Base-by-base conservation (phyloP, 1,284 basidiomycete genomes). In the Moniliophthora roreri region DNA sequence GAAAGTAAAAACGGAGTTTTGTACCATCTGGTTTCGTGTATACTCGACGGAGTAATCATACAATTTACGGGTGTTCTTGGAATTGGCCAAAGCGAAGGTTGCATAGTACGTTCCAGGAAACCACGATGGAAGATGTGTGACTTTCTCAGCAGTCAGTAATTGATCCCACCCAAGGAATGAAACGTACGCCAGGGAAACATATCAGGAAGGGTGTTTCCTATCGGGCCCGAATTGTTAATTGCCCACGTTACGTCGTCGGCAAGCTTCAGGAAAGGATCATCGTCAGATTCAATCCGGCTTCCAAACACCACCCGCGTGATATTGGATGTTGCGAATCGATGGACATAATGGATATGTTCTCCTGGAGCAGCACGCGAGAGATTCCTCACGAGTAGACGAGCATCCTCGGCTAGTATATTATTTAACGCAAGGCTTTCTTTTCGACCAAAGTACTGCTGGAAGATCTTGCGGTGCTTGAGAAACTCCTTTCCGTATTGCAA, bases 291-390 rank as follows among this genome's bases (percentile, higher is more conserved):
- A 13, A 65, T 48, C 32, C 58, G 56, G 24, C 65, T 54, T 20
- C 65, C 65, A 42, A 56, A 66, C 20, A 54, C 56, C 7, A 65
- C 45, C 42, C 50, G 50, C 26, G 64, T 59, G 20, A 63, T 58
- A 16, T 65, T 56, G 9, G 63, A 53, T 4, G 58, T 56, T 5
- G 63, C 50, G 48, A 57, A 63, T 45, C 39, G 39, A 40, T 40
- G 39, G 10, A 18, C 39, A 40, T 18, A 40, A 21, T 40, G 9
- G 11, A 40, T 9, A 40, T 40, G 16, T 11, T 16, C 16, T 40
- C 39, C 39, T 11, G 21, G n/a, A 40, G 39, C n/a, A 15, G 38
- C 44, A 8, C 21, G 7, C 9, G 9, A 2, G 39, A 63, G 46
- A n/a, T 58, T 59, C 40, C 52, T 47, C n/a, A 60, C 53, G 1